Evolutionary conservation across 768 basidiomycete genomes (phyloP), one percentile per base, ranked within the genome.

Genomic region (Macrolepiota fuliginosa): DNA sequence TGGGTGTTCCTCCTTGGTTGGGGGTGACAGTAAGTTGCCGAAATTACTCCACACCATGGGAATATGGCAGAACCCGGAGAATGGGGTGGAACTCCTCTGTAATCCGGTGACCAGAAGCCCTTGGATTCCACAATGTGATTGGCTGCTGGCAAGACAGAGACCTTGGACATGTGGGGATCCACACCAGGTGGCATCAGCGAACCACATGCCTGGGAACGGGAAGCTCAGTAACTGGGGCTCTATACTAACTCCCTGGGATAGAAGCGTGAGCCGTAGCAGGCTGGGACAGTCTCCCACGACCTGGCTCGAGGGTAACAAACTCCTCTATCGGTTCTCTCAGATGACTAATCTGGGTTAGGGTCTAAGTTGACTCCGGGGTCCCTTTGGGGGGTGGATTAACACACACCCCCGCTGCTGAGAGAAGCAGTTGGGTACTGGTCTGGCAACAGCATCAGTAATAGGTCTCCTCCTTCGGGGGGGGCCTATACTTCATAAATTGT

Each of bases 131-230:
- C n/a, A 36, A 36, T 39, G 6, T 24, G 52, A 39, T 52, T 49
- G 37, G 60, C 27, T 49, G 39, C n/a, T 11, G 60, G 60, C 60
- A 60, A 63, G 62, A 47, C 57, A 59, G 62, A 42, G 57, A 64
- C n/a, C 51, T 40, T 24, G 51, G 59, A 61, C 59, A 58, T 29
- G 52, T 64, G 63, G 59, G 59, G 63, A 61, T 64, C 63, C 54
- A 27, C 37, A 40, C 61, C 25, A n/a, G 61, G 37, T 39, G 60
- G 63, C 63, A 62, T 52, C 37, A 64, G 53, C 49, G 60, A 36
- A 36, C 36, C 36, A 36, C 36, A 4, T 36, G 36, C 63, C 32
- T 19, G 60, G 60, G 60, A 37, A 62, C 52, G 54, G 60, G 60
- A 62, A 62, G 39, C 52, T 17, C 27, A 54, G 52, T 54, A 54